Base-by-base conservation (phyloP, 179 eudicot species). In the Sideroxylon spinosum region DNA sequence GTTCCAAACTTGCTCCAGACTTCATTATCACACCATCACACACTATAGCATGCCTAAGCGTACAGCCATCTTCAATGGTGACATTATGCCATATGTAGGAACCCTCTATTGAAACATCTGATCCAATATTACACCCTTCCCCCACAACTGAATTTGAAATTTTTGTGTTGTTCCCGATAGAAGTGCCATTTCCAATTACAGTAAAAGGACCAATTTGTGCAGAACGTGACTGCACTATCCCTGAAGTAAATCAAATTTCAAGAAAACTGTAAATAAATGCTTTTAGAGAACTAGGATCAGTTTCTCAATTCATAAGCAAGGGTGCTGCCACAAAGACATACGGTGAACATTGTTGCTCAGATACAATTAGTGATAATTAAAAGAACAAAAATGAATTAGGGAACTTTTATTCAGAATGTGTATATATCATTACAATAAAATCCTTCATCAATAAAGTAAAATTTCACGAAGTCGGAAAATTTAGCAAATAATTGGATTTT, bases 71-170 rank as follows among this genome's bases (percentile, higher is more conserved):
- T 87, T 89, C 97, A 66, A 93, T 83, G 46, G 88, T 91, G 75
- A 91, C 95, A 62, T 91, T 93, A 77, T 91, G 76, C 97, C 98
- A 95, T 55, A 95, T 85, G 79, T 91, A 93, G 49, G 93, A 91
- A 76, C 98, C 97, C 78, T 91, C 93, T 74, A 95, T 87, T 44
- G 88, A 77, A 77, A 95, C 98, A 89, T 90, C 88, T 55, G 97
- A 86, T 53, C 98, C 98, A 81, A 95, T 91, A 77, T 70, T 80
- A 87, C 98, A 95, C 61, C 90, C 97, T 86, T 90, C 89, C 59
- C 98, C 98, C 75, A 95, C 85, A 67, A 93, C 89, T 32, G 98
- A 88, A 84, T 89, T 91, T 70, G 93, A 88, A 57, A 95, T 84
- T 84, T 80, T 86, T 77, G 90, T 85, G 75, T 83, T 82, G 88